A percentile compares a stretch with the other conserved stretches of the same genome.
Conservation (phyloP, 257 asterid genomes). For the Misopates orontium region DNA sequence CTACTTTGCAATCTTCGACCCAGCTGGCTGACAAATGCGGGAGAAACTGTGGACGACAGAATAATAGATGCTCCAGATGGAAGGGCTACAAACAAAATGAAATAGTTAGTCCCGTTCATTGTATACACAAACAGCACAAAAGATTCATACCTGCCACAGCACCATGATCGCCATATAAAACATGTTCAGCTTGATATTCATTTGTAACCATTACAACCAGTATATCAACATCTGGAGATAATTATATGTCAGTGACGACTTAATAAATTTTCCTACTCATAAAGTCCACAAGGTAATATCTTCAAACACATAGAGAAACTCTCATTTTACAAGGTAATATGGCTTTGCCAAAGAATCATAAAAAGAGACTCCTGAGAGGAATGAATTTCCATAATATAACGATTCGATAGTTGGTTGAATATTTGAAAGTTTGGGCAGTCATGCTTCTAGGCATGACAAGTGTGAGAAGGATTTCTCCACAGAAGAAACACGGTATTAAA, state of each 20-base stretch:
- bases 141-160: constrained; percentile 73
- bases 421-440: constrained; percentile 8
- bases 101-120: constrained; percentile 33
- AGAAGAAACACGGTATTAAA: constrained; percentile 18
- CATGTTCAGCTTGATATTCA: constrained; percentile 93
- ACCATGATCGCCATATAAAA: constrained; percentile 76
- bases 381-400: constrained; percentile 15
- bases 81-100: constrained; percentile 63
- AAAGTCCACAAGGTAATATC: constrained; percentile 19
- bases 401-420: constrained; percentile 1
- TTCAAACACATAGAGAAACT: constrained; percentile 14
- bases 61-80: constrained; percentile 81
- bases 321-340: constrained; percentile 9
- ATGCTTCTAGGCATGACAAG: constrained; percentile 20
- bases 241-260: constrained; percentile 30
- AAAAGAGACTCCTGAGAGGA: neutral
- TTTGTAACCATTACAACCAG: constrained; percentile 92
- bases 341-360: no score
- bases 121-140: constrained; percentile 21
- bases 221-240: constrained; percentile 69
- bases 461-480: neutral
- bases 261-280: constrained; percentile 13
- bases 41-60: constrained; percentile 94
- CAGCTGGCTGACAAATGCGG: constrained; percentile 81
- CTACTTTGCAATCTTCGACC: constrained; percentile 80